phyloP scores from a whole-genome alignment of 768 basidiomycete species.

The Sistotremastrum suecicum region DNA sequence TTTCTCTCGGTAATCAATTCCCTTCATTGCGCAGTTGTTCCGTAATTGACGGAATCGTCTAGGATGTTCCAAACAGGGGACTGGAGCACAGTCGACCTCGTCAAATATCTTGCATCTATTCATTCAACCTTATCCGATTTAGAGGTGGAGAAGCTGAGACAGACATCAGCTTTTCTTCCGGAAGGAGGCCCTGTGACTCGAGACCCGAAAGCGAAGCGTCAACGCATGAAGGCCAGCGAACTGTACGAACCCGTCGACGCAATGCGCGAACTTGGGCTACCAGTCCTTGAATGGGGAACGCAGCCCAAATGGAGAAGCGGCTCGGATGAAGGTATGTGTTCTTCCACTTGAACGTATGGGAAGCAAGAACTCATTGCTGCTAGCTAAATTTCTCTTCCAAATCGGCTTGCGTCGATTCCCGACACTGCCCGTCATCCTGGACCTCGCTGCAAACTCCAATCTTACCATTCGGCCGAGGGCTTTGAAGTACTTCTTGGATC shows the following conservation, averaged over 20 bases:
- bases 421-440: conserved; percentile 47
- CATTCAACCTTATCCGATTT: conserved; percentile 42
- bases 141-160: conserved; percentile 40
- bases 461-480: conserved; percentile 39
- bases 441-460: conserved; percentile 50
- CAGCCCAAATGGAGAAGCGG: conserved; percentile 63
- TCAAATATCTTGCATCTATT: conserved; percentile 79
- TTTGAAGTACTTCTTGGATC: conserved; percentile 72
- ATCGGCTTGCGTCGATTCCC: conserved; percentile 61
- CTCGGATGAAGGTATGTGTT: conserved; percentile 69
- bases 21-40: background rate
- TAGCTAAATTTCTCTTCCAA: conserved; percentile 69
- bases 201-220: conserved; percentile 21
- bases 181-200: conserved; percentile 26
- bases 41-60: background rate
- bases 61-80: conserved; percentile 85
- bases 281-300: conserved; percentile 78
- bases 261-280: conserved; percentile 60
- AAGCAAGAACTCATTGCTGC: background rate
- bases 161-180: conserved; percentile 60
- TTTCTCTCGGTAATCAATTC: conserved; percentile 55
- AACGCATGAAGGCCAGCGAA: conserved; percentile 46
- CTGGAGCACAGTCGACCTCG: conserved; percentile 77
- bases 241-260: conserved; percentile 75
- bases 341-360: background rate